Percentiles rank a stretch among this genome's conserved stretches.
These are phyloP conservation scores for Fusarium sarcochroum DNA, from an alignment of 2,329 filamentous ascomycete genomes.

Conservation along the genomic window DNA sequence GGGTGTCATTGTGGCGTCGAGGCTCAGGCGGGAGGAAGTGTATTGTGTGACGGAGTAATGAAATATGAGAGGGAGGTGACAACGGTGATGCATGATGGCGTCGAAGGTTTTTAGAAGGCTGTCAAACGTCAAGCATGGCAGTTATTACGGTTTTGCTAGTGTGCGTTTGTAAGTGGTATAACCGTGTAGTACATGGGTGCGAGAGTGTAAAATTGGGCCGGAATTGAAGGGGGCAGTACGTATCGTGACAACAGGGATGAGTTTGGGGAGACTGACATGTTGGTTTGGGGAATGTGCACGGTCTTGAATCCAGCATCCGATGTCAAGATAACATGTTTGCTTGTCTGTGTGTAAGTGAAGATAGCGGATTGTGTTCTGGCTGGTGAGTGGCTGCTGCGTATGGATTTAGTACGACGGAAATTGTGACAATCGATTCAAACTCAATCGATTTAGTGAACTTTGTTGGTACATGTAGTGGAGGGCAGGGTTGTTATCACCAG, in stretches of 20 bases:
- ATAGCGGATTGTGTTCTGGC: background rate
- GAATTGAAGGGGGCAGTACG: constrained; percentile 31
- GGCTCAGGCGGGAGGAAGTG: constrained; percentile 10
- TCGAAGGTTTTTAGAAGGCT: constrained; percentile 23
- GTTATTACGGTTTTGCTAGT: background rate
- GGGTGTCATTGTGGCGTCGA: constrained; percentile 23
- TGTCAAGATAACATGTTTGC: background rate
- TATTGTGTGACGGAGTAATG: constrained; percentile 18
- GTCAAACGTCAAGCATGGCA: background rate
- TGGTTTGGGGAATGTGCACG: constrained; percentile 1
- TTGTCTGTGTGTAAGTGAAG: background rate
- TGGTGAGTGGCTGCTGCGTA: background rate
- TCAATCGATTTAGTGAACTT: constrained; percentile 33
- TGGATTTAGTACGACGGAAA: constrained; percentile 14
- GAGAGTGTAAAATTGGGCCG: constrained; percentile 25
- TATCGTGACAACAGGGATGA: constrained; percentile 23
- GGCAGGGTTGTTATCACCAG: constrained; percentile 1
- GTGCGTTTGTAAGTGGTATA: background rate
- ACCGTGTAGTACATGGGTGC: background rate
- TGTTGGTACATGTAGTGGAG: constrained; percentile 1
- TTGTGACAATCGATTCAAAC: constrained; percentile 21
- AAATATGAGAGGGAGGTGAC: constrained; percentile 15
- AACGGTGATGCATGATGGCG: constrained; percentile 40
- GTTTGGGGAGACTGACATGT: constrained; percentile 23
- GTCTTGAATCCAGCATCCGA: constrained; percentile 2